Conservation (phyloP, 2,329 filamentous ascomycete genomes). For the Fusarium palustre region DNA sequence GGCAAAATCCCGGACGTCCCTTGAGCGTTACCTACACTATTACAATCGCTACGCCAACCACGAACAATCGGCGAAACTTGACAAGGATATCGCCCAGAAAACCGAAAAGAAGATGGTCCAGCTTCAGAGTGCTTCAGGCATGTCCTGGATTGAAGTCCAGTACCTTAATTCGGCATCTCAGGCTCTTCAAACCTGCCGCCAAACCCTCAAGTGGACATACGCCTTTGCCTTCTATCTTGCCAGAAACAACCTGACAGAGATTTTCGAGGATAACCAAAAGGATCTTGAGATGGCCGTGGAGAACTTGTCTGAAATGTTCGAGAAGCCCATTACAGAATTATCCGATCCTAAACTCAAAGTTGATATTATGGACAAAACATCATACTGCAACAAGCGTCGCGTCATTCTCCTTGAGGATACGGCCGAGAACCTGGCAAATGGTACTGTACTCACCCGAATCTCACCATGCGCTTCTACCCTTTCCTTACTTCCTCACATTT, state of each 20-base stretch:
- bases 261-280: slow-evolving; percentile 99
- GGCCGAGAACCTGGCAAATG: slow-evolving; percentile 88
- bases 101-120: slow-evolving; percentile 99
- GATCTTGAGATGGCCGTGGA: slow-evolving; percentile 98
- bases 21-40: slow-evolving; percentile 98
- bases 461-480: neutral
- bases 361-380: slow-evolving; percentile 98
- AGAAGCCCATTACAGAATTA: slow-evolving; percentile 92
- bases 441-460: slow-evolving; percentile 59
- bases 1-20: slow-evolving; percentile 86
- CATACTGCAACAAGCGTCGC: slow-evolving; percentile 93
- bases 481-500: neutral
- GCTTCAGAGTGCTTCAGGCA: slow-evolving; percentile 89
- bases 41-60: slow-evolving; percentile 99
- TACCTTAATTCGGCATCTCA: slow-evolving; percentile 95
- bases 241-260: slow-evolving; percentile 93
- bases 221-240: slow-evolving; percentile 98
- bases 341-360: slow-evolving; percentile 91
- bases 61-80: slow-evolving; percentile 95
- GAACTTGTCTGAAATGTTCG: slow-evolving; percentile 98
- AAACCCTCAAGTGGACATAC: slow-evolving; percentile 99
- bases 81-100: slow-evolving; percentile 95
- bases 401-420: slow-evolving; percentile 93
- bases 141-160: slow-evolving; percentile 99
- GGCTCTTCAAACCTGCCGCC: slow-evolving; percentile 94